Evolutionary conservation across 352 stramenopile species (phyloP), one percentile per base, ranked within the genome.

Genomic region (Phytophthora pseudosyringae): DNA sequence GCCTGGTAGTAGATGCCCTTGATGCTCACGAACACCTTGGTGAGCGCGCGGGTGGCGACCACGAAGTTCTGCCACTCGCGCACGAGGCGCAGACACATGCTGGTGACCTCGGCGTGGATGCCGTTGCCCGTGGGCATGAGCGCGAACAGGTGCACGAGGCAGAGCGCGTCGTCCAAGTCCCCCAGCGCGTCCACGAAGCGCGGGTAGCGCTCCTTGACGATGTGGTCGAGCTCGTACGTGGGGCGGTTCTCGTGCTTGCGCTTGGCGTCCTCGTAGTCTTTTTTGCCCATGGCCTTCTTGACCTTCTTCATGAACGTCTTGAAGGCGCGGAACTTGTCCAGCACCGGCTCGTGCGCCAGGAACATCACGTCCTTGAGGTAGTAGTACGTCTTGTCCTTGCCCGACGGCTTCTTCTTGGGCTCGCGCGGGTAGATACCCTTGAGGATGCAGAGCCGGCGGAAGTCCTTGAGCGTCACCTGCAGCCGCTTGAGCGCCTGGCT

Each of bases 1-100:
- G 96, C 95, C 73, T 99, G 97, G 79, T 99, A 98, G 81, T 99
- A 99, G 45, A 99, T 91, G 35, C 98, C 98, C 83, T 99, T 99
- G 64, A 99, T 98, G 54, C 89, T 98, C 65, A 99, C 97, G 78
- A 99, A 99, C 8, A 97, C 86, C 81, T 99, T 99, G 32, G 89
- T 97, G 40, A 99, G 88, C 43, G 83, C 84, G 26, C 87, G 81
- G 1, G 95, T 91, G 44, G 88, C 84, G 5, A 93, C 87, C 38
- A 99, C 85, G 81, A 98, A 99, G 53, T 98, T 98, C 69, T 96
- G 87, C 98, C 98, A 99, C 67, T 98, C 90, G 43, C 92, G 90
- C 26, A 94, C 86, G 25, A 99, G 89, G 21, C 88, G 81, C 56
- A 97, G 75, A 57, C 97, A 99, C 45, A 90, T 97, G 49, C 82